Conservation (phyloP, 441 rosid genomes). For the Dalechampia spathulata region DNA sequence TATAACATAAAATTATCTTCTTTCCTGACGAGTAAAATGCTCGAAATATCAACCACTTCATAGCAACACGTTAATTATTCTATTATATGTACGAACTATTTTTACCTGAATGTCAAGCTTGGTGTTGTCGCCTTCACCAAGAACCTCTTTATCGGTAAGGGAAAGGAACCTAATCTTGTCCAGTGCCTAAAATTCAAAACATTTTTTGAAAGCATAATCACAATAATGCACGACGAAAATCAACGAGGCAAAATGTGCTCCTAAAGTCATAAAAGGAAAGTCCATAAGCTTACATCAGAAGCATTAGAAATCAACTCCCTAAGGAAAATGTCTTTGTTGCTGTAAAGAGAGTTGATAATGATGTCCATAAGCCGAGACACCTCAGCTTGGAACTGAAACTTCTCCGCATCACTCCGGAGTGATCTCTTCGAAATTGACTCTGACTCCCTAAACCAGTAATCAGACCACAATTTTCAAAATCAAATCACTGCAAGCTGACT, state of each 20-base stretch:
- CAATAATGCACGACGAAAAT: too few relatives aligned
- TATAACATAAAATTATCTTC: too few relatives aligned
- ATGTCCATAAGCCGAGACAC: conserved; percentile 97
- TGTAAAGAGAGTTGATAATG: conserved; percentile 89
- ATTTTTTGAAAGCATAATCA: background rate
- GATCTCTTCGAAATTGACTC: conserved; percentile 88
- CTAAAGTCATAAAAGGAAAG: background rate
- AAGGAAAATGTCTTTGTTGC: conserved; percentile 93
- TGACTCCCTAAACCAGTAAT: too few relatives aligned
- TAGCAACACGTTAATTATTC: too few relatives aligned
- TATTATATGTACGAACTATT: background rate
- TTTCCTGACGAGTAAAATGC: too few relatives aligned
- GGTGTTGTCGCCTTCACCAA: conserved; percentile 84
- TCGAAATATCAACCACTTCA: too few relatives aligned
- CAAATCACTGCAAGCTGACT: background rate
- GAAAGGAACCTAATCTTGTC: conserved; percentile 94
- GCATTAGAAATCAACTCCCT: conserved; percentile 97
- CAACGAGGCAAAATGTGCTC: too few relatives aligned
- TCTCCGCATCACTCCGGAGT: conserved; percentile 77
- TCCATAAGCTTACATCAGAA: conserved; percentile 61
- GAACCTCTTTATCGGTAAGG: conserved; percentile 77
- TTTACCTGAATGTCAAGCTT: conserved; percentile 97
- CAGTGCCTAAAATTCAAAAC: conserved; percentile 46
- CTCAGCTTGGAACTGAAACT: conserved; percentile 95
- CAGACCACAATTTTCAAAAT: too few relatives aligned